Conservation (phyloP, 2,329 filamentous ascomycete species). For the Trichoderma arundinaceum region DNA sequence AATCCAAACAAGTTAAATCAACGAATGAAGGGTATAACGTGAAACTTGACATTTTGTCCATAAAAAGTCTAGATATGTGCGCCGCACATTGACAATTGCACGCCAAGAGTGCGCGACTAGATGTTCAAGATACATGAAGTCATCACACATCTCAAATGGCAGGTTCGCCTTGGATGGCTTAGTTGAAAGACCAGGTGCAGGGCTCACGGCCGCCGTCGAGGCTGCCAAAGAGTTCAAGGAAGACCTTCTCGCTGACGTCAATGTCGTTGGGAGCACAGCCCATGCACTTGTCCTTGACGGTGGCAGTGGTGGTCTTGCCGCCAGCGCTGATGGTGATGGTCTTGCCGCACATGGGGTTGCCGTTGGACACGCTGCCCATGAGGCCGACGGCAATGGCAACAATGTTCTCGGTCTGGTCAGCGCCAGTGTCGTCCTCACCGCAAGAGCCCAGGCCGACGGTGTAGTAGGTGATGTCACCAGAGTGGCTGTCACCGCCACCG, state of each 20-base stretch:
- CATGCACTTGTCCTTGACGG: constrained; percentile 76
- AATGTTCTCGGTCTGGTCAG: constrained; percentile 61
- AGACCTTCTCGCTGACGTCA: constrained; percentile 65
- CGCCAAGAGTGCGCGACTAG: background rate
- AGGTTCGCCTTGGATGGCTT: constrained; percentile 33
- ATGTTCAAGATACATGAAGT: background rate
- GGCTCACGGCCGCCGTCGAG: constrained; percentile 51
- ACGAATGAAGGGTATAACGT: constrained; percentile 30
- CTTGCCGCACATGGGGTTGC: constrained; percentile 73
- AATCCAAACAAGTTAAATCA: constrained; percentile 26
- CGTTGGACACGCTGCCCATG: constrained; percentile 69
- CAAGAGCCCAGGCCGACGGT: constrained; percentile 71
- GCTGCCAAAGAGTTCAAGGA: constrained; percentile 57
- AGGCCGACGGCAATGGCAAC: constrained; percentile 70
- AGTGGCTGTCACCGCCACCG: constrained; percentile 41
- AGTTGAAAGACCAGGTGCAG: constrained; percentile 56
- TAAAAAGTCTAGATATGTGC: constrained; percentile 29
- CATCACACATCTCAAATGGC: background rate
- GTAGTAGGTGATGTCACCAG: constrained; percentile 78
- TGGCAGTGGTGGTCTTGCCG: constrained; percentile 64
- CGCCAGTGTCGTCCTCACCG: constrained; percentile 64
- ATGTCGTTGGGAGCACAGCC: constrained; percentile 64
- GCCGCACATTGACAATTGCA: constrained; percentile 29
- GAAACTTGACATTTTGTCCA: constrained; percentile 8
- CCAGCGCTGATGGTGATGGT: constrained; percentile 66